Base-by-base conservation (phyloP, 371 early-diverging fungal species). In the Pancytospora philotis region DNA sequence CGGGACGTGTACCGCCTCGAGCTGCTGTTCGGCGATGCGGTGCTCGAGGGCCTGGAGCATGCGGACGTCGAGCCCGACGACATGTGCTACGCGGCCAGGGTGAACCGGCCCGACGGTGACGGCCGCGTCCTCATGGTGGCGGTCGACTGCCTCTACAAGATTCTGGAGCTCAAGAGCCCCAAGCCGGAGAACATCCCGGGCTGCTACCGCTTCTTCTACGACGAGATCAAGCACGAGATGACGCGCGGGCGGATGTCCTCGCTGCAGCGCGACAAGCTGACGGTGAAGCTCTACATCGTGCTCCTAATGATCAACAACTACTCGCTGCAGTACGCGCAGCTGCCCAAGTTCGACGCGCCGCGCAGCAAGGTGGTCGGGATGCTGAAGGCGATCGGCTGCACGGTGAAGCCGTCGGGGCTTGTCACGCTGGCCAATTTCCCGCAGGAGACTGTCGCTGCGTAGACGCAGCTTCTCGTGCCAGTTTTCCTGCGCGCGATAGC, bases 1-100 rank as follows among this genome's bases (percentile, higher is more conserved):
- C n/a, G 53, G 39, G 53, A 72, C 22, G 16, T 25, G 0, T 72
- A 62, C 64, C 16, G 35, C 31, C 16, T 65, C 16, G 67, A 67
- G 51, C 34, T 37, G 19, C 53, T 67, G 67, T 67, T 72, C 38
- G 49, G 37, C n/a, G 0, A 10, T 22, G 53, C 56, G 0, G 52
- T 55, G 27, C 19, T 72, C 8, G 1, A 37, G 1, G 32, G 19
- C n/a, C 57, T 65, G 48, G 28, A 10, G 27, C 31, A 50, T 27
- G 34, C 61, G 1, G 57, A 67, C n/a, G 30, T 72, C 1, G 73
- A 58, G 3, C 30, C 55, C 35, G 32, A 55, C 16, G 49, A 41
- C 8, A 34, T 72, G 3, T n/a, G 3, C 16, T 36, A n/a, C 25
- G 10, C 48, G 3, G 8, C 34, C 36, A 4, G 4, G 13, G 36